Evolutionary conservation across 352 stramenopile genomes (phyloP).

Genomic region (Thalassiosira sp.): DNA sequence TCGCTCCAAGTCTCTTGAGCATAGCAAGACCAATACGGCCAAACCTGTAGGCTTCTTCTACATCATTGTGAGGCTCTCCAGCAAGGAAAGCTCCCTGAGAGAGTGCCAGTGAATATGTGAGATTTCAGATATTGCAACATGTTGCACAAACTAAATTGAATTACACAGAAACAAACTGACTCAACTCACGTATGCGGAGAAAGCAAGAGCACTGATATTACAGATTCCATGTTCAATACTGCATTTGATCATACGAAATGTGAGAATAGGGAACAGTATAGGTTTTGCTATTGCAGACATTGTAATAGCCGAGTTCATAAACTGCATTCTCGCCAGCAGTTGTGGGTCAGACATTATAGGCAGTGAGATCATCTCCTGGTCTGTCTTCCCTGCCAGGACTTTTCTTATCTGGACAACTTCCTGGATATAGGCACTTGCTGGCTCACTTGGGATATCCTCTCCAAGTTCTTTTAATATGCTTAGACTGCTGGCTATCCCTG

Average conservation of each 20-base stretch:
- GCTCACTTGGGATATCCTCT: conserved; percentile 51
- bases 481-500: conserved; percentile 52
- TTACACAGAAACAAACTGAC: too few species aligned
- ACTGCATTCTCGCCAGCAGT: conserved; percentile 51
- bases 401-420: conserved; percentile 28
- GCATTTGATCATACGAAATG: conserved; percentile 56
- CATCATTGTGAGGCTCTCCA: conserved; percentile 2
- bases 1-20: conserved; percentile 35
- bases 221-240: conserved; percentile 54
- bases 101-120: too few species aligned
- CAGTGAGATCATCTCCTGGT: conserved; percentile 32
- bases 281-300: conserved; percentile 32
- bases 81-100: conserved; percentile 51
- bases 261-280: conserved; percentile 44
- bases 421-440: conserved; percentile 11
- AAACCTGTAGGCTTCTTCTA: conserved; percentile 49
- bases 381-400: conserved; percentile 15
- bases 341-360: conserved; percentile 37
- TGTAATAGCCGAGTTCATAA: conserved; percentile 37
- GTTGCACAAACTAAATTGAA: too few species aligned
- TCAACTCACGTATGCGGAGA: too few species aligned
- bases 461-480: conserved; percentile 56
- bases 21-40: not conserved
- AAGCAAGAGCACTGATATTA: conserved; percentile 52
- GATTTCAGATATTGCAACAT: too few species aligned